Percentiles rank a stretch among this genome's conserved stretches.
phyloP scores from a whole-genome alignment of 225 moss, liverwort and hornwort genomes.

The Bryoerythrophyllum caledonicum region DNA sequence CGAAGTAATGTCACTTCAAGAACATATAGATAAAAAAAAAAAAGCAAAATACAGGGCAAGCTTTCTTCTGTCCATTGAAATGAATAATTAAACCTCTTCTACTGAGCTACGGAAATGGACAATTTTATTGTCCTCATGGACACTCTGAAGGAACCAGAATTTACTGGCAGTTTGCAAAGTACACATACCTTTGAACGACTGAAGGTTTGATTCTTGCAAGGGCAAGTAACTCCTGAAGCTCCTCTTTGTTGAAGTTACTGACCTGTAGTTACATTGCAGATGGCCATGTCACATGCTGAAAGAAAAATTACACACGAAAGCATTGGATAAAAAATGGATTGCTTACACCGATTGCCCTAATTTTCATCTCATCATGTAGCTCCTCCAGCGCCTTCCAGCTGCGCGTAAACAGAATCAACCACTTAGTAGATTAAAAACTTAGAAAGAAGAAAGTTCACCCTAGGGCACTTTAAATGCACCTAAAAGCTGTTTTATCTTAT shows the following conservation, averaged over 20 bases:
- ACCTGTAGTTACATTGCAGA: conserved; percentile 31
- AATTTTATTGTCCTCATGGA: too few relatives aligned
- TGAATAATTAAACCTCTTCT: too few relatives aligned
- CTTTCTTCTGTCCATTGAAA: too few relatives aligned
- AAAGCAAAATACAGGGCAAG: too few relatives aligned
- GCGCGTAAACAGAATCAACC: conserved; percentile 21
- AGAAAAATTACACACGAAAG: neutral
- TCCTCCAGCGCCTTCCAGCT: conserved; percentile 54
- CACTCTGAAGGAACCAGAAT: too few relatives aligned
- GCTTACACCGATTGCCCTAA: conserved; percentile 45
- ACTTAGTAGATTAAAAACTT: neutral
- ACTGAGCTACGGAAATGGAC: too few relatives aligned
- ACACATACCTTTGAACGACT: conserved; percentile 41
- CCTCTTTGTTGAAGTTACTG: conserved; percentile 50
- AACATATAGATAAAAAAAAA: too few relatives aligned
- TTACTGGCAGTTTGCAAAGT: too few relatives aligned
- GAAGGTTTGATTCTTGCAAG: conserved; percentile 47
- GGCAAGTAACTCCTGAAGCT: conserved; percentile 41
- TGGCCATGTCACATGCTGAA: neutral
- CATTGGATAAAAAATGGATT: neutral
- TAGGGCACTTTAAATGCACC: too few relatives aligned
- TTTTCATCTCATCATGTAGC: conserved; percentile 43
- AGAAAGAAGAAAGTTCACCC: neutral
- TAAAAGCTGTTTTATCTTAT: too few relatives aligned
- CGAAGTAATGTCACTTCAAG: too few relatives aligned